Evolutionary conservation across 2,329 filamentous ascomycete species (phyloP).

Genomic region (Stemphylium vesicarium): DNA sequence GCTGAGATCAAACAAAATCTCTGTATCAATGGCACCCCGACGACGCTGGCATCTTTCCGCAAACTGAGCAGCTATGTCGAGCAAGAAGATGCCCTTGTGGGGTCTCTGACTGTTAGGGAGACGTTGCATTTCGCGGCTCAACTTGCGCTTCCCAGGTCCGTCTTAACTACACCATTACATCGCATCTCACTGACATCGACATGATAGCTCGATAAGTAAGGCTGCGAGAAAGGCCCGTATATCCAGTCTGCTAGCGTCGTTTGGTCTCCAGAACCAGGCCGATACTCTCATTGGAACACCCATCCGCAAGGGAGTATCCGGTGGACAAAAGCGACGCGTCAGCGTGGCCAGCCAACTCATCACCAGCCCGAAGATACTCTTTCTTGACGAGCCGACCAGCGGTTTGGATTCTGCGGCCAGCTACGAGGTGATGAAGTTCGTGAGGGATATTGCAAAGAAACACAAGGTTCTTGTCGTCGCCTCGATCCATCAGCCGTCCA

Average conservation of each 20-base stretch:
- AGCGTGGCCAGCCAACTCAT: constrained; percentile 83
- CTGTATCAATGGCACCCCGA: constrained; percentile 67
- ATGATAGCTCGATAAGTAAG: constrained; percentile 56
- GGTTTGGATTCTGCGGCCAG: constrained; percentile 81
- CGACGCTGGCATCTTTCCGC: constrained; percentile 64
- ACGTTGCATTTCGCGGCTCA: constrained; percentile 79
- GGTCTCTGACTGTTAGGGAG: constrained; percentile 79
- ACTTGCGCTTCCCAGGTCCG: constrained; percentile 60
- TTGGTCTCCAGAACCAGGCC: constrained; percentile 74
- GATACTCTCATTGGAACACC: constrained; percentile 80
- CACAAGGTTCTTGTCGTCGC: constrained; percentile 78
- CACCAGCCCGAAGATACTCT: constrained; percentile 79
- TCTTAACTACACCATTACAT: background rate
- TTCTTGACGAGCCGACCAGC: constrained; percentile 84
- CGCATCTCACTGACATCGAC: constrained; percentile 11
- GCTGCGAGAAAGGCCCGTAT: constrained; percentile 68
- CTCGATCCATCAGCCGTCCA: constrained; percentile 86
- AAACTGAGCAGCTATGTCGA: constrained; percentile 79
- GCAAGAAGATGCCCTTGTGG: constrained; percentile 85
- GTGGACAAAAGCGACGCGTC: constrained; percentile 82
- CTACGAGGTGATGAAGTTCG: constrained; percentile 76
- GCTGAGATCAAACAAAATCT: constrained; percentile 61
- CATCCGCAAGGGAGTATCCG: constrained; percentile 81
- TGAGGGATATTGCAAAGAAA: constrained; percentile 68
- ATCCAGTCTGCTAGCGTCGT: constrained; percentile 70